These are phyloP conservation scores for Citeromyces nyonsensis DNA, from an alignment of 805 yeast species.

Conservation along the genomic window DNA sequence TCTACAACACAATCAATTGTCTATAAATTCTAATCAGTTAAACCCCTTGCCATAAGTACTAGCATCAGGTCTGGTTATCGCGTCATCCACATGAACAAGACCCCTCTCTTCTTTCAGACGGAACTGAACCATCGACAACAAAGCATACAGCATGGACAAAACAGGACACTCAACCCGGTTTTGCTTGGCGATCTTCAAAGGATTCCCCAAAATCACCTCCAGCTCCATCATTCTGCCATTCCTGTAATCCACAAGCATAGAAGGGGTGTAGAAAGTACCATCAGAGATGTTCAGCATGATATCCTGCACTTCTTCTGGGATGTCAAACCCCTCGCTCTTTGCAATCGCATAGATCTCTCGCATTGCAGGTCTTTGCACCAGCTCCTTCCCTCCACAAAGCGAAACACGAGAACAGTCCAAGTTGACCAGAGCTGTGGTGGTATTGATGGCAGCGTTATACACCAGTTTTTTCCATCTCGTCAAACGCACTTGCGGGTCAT, in stretches of 20 bases:
- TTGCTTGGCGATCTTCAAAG: constrained; percentile 33
- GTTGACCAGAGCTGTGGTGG: constrained; percentile 41
- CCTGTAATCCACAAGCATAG: constrained; percentile 56
- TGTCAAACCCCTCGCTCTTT: constrained; percentile 43
- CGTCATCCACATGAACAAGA: constrained; percentile 8
- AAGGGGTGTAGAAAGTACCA: constrained; percentile 46
- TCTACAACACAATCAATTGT: too few species aligned
- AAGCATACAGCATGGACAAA: constrained; percentile 36
- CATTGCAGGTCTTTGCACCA: constrained; percentile 44
- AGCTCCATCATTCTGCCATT: constrained; percentile 57
- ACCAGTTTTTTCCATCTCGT: constrained; percentile 54
- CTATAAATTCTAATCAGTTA: too few species aligned
- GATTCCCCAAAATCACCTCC: constrained; percentile 59
- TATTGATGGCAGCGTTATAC: constrained; percentile 54
- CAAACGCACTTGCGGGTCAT: constrained; percentile 27
- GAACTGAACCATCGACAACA: constrained; percentile 48
- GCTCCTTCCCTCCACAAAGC: constrained; percentile 23
- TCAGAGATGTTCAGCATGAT: constrained; percentile 41
- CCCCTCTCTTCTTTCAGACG: constrained; percentile 44
- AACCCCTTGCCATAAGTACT: constrained; percentile 1
- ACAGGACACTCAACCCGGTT: constrained; percentile 39
- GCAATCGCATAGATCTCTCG: constrained; percentile 52
- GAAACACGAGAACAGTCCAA: constrained; percentile 42
- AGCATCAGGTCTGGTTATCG: background rate
- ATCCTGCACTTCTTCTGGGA: constrained; percentile 33